Evolutionary conservation across 2,329 filamentous ascomycete species (phyloP).

Genomic region (Neonectria sp.): DNA sequence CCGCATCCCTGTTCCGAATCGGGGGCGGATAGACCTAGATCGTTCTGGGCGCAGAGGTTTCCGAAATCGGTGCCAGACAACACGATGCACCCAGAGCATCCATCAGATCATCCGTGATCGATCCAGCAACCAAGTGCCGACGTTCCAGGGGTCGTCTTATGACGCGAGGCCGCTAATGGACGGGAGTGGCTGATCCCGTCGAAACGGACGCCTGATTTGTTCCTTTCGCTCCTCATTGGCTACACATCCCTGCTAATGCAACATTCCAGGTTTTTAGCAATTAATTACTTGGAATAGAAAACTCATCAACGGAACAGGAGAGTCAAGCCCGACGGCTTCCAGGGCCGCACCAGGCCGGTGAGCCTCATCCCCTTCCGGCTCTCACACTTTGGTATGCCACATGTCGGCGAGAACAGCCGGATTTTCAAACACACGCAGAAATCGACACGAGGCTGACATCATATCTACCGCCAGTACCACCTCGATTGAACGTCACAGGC

Average conservation of each 20-base stretch:
- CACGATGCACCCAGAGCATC: neutral
- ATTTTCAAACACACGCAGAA: neutral
- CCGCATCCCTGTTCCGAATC: no score
- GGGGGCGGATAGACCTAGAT: no score
- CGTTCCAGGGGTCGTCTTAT: neutral
- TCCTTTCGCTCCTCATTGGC: neutral
- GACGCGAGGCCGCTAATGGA: neutral
- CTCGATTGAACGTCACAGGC: neutral
- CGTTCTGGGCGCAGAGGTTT: no score
- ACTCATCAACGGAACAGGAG: no score
- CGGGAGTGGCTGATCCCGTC: slow-evolving; percentile 5
- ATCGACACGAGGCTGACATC: neutral
- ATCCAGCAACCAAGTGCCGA: neutral
- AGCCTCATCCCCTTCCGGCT: neutral
- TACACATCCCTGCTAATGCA: neutral
- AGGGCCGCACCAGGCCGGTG: neutral
- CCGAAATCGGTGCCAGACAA: no score
- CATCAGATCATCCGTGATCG: neutral
- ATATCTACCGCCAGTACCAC: neutral
- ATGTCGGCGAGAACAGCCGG: neutral
- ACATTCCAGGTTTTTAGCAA: slow-evolving; percentile 1
- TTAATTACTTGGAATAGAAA: no score
- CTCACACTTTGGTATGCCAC: neutral
- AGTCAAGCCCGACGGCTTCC: neutral
- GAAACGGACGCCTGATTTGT: slow-evolving; percentile 1